A percentile compares a stretch with the other conserved stretches of the same genome.
Conservation (phyloP, 768 basidiomycete species). For the Kwoniella bestiolae region DNA sequence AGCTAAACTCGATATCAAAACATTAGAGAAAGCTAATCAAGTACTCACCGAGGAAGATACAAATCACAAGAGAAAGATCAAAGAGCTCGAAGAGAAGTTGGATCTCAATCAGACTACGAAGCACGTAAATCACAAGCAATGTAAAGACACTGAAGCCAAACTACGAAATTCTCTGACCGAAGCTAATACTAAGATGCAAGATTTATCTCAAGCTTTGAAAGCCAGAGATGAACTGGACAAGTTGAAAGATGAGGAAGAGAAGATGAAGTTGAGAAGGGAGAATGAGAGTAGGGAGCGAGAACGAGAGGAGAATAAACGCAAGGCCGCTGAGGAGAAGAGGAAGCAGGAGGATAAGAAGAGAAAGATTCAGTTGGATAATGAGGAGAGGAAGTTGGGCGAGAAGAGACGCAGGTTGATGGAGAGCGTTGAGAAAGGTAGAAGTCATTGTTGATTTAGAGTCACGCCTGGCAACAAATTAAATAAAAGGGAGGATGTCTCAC, state of each 20-base stretch:
- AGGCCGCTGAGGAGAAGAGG: not conserved
- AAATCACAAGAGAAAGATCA: not conserved
- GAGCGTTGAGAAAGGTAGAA: no score
- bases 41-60: no score
- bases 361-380: no score
- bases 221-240: constrained; percentile 1
- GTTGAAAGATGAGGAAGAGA: not conserved
- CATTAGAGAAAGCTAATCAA: no score
- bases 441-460: no score
- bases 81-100: not conserved
- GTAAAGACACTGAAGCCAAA: not conserved
- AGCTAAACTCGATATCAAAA: no score
- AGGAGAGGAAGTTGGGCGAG: no score
- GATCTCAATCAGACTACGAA: not conserved
- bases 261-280: not conserved
- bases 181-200: not conserved
- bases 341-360: not conserved
- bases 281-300: not conserved
- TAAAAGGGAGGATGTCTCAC: no score
- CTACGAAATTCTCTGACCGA: not conserved
- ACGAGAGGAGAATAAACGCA: not conserved
- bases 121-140: not conserved
- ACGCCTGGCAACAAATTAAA: no score
- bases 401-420: no score
- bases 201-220: not conserved